Evolutionary conservation across 495 filamentous ascomycete genomes (phyloP).

Genomic region (Cetradonia linearis): DNA sequence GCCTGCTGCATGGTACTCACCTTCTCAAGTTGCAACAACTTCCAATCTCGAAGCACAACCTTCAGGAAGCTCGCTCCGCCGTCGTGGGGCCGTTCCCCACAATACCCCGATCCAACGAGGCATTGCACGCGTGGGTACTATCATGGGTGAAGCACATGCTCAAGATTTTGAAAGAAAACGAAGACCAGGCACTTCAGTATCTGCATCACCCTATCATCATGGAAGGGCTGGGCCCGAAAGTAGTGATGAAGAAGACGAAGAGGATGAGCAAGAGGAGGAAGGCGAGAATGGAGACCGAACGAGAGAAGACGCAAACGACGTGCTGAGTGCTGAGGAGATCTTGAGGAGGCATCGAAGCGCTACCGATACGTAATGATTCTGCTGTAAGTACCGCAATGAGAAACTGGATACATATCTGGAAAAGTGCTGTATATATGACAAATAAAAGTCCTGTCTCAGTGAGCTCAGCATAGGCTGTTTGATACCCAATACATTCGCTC

Average conservation of each 20-base stretch:
- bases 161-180: conserved; percentile 78
- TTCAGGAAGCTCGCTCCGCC: conserved; percentile 22
- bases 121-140: conserved; percentile 44
- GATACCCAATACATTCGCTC: background rate
- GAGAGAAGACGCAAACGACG: conserved; percentile 16
- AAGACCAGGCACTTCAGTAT: conserved; percentile 31
- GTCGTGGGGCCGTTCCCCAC: conserved; percentile 21
- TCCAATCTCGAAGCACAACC: conserved; percentile 21
- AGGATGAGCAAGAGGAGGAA: conserved; percentile 22
- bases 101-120: conserved; percentile 24
- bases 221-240: conserved; percentile 10
- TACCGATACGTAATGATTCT: background rate
- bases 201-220: conserved; percentile 18
- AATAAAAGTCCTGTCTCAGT: background rate
- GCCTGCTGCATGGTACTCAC: conserved; percentile 10
- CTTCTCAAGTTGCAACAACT: conserved; percentile 13
- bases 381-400: background rate
- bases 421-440: background rate
- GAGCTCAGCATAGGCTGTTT: background rate
- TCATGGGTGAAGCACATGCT: conserved; percentile 65
- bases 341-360: conserved; percentile 23
- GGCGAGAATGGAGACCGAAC: conserved; percentile 22
- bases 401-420: background rate
- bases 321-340: conserved; percentile 23
- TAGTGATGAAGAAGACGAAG: conserved; percentile 28